Conservation (phyloP, 352 stramenopile species). For the Phytophthora pini region DNA sequence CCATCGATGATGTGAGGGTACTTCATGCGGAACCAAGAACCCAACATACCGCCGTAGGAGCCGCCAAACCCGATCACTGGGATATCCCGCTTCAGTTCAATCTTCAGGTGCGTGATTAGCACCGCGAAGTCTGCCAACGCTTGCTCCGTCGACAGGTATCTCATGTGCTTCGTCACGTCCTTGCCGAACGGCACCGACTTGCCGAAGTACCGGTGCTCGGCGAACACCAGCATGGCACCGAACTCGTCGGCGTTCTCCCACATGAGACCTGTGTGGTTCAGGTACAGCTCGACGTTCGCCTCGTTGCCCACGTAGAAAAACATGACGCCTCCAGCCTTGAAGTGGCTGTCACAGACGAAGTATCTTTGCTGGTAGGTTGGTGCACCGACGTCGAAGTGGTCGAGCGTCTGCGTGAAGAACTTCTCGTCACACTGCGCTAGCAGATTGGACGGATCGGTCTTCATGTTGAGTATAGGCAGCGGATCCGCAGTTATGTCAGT, state of each 20-base stretch:
- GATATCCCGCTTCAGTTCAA: conserved; percentile 49
- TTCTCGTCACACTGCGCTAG: conserved; percentile 69
- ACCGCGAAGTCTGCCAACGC: conserved; percentile 77
- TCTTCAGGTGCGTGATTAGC: conserved; percentile 62
- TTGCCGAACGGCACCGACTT: conserved; percentile 86
- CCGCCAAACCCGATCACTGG: conserved; percentile 76
- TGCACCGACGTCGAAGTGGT: conserved; percentile 71
- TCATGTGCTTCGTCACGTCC: conserved; percentile 72
- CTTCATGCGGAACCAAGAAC: conserved; percentile 77
- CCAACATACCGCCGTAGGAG: conserved; percentile 83
- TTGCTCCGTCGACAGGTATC: conserved; percentile 88
- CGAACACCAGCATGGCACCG: conserved; percentile 94
- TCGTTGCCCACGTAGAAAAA: conserved; percentile 98
- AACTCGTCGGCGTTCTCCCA: conserved; percentile 95
- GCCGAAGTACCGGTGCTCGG: conserved; percentile 97
- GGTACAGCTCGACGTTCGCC: conserved; percentile 93
- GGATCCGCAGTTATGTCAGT: background rate
- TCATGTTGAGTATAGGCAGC: conserved; percentile 37
- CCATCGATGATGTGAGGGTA: conserved; percentile 80
- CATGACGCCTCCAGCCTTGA: conserved; percentile 71
- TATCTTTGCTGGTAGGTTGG: conserved; percentile 87
- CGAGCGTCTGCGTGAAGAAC: conserved; percentile 78
- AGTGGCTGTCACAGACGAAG: conserved; percentile 88
- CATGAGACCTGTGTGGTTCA: conserved; percentile 97
- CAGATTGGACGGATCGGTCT: conserved; percentile 49